Evolutionary conservation across 2,329 filamentous ascomycete genomes (phyloP).

Genomic region (Elsinoe batatas): DNA sequence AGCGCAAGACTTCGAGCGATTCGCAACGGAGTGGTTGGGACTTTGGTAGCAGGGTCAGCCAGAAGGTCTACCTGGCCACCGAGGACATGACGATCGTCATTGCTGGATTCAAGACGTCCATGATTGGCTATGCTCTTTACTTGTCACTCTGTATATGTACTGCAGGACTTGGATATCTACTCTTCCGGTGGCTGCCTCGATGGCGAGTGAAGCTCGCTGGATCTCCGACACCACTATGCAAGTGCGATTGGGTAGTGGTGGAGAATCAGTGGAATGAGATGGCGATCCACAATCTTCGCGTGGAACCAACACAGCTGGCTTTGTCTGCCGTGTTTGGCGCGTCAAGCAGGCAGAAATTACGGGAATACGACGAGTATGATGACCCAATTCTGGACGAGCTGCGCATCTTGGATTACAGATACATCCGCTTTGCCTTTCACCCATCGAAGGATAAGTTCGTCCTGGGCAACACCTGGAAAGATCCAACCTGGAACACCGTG

Average conservation of each 20-base stretch:
- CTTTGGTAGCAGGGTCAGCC: slow-evolving; percentile 56
- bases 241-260: slow-evolving; percentile 84
- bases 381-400: slow-evolving; percentile 70
- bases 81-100: slow-evolving; percentile 92
- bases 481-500: slow-evolving; percentile 76
- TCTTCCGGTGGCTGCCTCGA: slow-evolving; percentile 81
- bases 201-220: slow-evolving; percentile 76
- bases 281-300: slow-evolving; percentile 59
- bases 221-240: slow-evolving; percentile 54
- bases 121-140: slow-evolving; percentile 59
- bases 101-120: slow-evolving; percentile 77
- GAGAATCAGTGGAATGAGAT: slow-evolving; percentile 98
- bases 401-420: slow-evolving; percentile 79
- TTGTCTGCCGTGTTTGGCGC: slow-evolving; percentile 60
- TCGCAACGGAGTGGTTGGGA: slow-evolving; percentile 57
- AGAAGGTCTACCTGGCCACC: slow-evolving; percentile 87
- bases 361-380: slow-evolving; percentile 59
- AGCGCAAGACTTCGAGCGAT: slow-evolving; percentile 59
- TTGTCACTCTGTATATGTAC: slow-evolving; percentile 60
- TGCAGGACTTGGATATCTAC: slow-evolving; percentile 67
- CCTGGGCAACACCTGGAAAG: slow-evolving; percentile 84
- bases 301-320: slow-evolving; percentile 49
- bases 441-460: slow-evolving; percentile 82
- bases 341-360: slow-evolving; percentile 47
- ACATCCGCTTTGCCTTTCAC: slow-evolving; percentile 87